Evolutionary conservation across 306 rosid genomes (phyloP), one percentile per base, ranked within the genome.

Genomic region (Lathyrus tuberosus): DNA sequence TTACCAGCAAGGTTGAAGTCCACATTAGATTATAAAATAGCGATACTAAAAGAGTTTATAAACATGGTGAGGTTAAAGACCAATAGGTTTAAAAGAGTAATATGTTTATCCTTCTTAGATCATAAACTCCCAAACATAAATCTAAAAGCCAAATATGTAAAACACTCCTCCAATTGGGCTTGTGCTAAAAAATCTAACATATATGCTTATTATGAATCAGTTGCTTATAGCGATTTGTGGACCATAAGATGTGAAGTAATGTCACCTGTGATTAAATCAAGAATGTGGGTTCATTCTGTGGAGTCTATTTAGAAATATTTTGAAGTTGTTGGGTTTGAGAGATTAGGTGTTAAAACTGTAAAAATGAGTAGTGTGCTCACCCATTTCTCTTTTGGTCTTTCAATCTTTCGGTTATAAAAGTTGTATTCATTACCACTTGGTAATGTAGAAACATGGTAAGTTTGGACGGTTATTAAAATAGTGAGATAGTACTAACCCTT

Each of bases 381-480:
- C 57, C 14, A 51, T 8, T 51, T 48, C 26, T 7, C 20, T 51
- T 8, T 51, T 20, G 22, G 22, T 20, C 22, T 20, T 20, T 51
- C 0, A 17, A 20, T 5, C 30, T 3, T 15, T 9, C 20, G 2
- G 30, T 51, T 16, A 3, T 48, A 44, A 42, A 11, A 28, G 35
- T 12, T 58, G 51, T 69, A 53, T 3, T 69, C 17, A 38, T 37
- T 69, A 69, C 63, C 44, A 11, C 43, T 24, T 24, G 49, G 59
- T 22, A 72, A 47, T 61, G 11, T n/a, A n/a, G 70, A n/a, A 38
- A 14, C 58, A 58, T 24, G 22, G 35, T 26, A 20, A 60, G 38
- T 46, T 35, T 72, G 62, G 51, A 12, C 42, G 13, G 61, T 43
- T 59, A 48, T 38, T 43, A 75, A n/a, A 77, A 42, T 61, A 49